A percentile compares a stretch with the other conserved stretches of the same genome.
phyloP scores from a whole-genome alignment of 345 rosid species.

The Arabis hirsuta region DNA sequence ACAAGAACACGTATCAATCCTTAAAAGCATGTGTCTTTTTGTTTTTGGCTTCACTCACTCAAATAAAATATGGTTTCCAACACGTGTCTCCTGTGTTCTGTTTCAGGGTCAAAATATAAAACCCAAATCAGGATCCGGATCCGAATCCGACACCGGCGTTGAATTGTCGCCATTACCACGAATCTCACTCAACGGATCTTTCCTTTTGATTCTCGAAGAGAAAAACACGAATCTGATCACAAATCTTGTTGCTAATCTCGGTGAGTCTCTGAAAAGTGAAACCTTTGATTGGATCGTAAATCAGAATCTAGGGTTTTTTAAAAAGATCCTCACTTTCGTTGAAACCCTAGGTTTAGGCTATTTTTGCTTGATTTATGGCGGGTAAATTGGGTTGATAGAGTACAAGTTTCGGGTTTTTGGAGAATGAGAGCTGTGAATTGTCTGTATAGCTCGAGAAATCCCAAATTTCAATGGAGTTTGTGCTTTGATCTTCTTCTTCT shows the following conservation, averaged over 20 bases:
- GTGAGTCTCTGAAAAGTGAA: background rate
- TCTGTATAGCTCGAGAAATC: constrained; percentile 43
- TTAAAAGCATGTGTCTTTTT: too few species aligned
- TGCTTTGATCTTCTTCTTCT: constrained; percentile 36
- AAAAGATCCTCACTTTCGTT: background rate
- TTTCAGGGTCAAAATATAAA: constrained; percentile 1
- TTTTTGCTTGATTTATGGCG: constrained; percentile 4
- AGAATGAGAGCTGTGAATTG: constrained; percentile 43
- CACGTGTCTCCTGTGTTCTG: too few species aligned
- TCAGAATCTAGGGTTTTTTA: constrained; percentile 26
- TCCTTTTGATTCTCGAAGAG: constrained; percentile 14
- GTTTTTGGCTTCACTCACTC: too few species aligned
- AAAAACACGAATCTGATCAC: background rate
- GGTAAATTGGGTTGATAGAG: constrained; percentile 6
- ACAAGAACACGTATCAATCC: too few species aligned
- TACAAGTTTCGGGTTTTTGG: background rate
- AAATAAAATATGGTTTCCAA: too few species aligned
- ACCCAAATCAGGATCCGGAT: background rate
- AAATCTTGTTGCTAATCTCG: constrained; percentile 18
- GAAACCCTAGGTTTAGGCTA: constrained; percentile 8
- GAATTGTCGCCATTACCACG: too few species aligned
- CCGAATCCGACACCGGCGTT: background rate
- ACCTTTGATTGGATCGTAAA: background rate
- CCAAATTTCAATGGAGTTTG: constrained; percentile 51
- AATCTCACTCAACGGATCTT: background rate